Percentiles rank a stretch among this genome's conserved stretches.
Conservation (phyloP, 2,329 filamentous ascomycete genomes). For the Aspergillus sp. region DNA sequence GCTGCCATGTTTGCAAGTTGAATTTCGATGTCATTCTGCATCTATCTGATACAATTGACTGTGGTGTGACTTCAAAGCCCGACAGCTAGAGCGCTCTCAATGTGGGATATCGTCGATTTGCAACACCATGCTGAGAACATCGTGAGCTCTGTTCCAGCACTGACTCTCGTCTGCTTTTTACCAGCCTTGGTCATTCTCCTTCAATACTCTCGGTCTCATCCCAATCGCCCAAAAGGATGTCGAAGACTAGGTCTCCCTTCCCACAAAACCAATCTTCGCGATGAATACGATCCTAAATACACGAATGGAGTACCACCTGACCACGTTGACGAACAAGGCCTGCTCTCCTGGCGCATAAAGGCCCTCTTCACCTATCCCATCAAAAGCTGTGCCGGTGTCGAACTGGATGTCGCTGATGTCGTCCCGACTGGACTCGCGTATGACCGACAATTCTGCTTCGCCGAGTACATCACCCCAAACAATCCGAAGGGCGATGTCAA, state of each 20-base stretch:
- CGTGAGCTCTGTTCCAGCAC: background rate
- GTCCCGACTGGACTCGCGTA: slow-evolving; percentile 67
- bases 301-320: slow-evolving; percentile 28
- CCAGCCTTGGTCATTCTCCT: slow-evolving; percentile 6
- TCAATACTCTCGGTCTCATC: background rate
- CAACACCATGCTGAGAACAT: background rate
- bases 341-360: slow-evolving; percentile 50
- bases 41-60: no score
- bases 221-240: slow-evolving; percentile 41
- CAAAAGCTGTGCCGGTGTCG: slow-evolving; percentile 75
- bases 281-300: slow-evolving; percentile 53
- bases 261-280: slow-evolving; percentile 48
- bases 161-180: background rate
- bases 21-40: background rate
- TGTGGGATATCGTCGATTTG: no score
- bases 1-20: slow-evolving; percentile 1
- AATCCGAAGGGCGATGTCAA: slow-evolving; percentile 22
- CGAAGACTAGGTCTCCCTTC: slow-evolving; percentile 46
- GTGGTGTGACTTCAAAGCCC: no score
- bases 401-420: slow-evolving; percentile 62
- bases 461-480: slow-evolving; percentile 49
- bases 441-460: slow-evolving; percentile 80
- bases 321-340: slow-evolving; percentile 26
- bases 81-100: no score
- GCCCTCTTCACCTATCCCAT: slow-evolving; percentile 77